Percentiles rank a stretch among this genome's conserved stretches.
phyloP scores from a whole-genome alignment of 2,329 filamentous ascomycete species.

The Lojkania enalia region DNA sequence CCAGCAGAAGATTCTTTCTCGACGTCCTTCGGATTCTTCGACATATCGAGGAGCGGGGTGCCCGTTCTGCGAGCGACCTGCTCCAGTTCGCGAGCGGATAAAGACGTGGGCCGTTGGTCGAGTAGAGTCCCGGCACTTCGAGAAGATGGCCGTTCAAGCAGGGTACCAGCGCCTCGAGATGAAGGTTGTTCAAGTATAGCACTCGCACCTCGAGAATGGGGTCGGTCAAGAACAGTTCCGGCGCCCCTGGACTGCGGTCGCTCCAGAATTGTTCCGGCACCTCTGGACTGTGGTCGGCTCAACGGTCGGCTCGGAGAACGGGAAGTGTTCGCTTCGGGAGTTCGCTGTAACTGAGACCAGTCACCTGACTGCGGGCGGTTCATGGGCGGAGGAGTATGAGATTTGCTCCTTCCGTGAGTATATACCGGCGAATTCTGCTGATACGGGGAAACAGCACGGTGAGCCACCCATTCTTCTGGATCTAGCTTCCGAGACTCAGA shows the following conservation, averaged over 20 bases:
- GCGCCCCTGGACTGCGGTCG: too few species aligned
- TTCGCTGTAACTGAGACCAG: constrained; percentile 46
- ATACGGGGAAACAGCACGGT: constrained; percentile 58
- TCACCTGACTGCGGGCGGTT: constrained; percentile 50
- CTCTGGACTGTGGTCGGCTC: constrained; percentile 59
- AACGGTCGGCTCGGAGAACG: constrained; percentile 38
- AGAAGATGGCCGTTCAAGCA: constrained; percentile 62
- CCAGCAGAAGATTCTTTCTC: constrained; percentile 53
- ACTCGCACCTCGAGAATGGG: constrained; percentile 64
- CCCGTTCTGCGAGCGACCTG: constrained; percentile 83
- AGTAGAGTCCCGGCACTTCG: constrained; percentile 60
- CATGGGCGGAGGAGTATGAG: constrained; percentile 52
- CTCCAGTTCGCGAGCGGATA: constrained; percentile 88
- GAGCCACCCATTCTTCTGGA: constrained; percentile 81
- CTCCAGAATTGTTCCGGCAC: constrained; percentile 57
- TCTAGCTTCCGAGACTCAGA: constrained; percentile 61
- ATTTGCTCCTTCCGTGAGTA: constrained; percentile 63
- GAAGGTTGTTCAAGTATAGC: constrained; percentile 58
- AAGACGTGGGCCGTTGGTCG: constrained; percentile 59
- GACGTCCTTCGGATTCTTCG: constrained; percentile 50
- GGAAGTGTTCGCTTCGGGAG: constrained; percentile 25
- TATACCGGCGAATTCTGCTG: constrained; percentile 47
- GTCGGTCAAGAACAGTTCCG: too few species aligned
- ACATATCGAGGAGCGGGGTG: constrained; percentile 72
- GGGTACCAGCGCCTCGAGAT: constrained; percentile 61